Conservation (phyloP, 116 monocot species). For the Posidonia oceanica region DNA sequence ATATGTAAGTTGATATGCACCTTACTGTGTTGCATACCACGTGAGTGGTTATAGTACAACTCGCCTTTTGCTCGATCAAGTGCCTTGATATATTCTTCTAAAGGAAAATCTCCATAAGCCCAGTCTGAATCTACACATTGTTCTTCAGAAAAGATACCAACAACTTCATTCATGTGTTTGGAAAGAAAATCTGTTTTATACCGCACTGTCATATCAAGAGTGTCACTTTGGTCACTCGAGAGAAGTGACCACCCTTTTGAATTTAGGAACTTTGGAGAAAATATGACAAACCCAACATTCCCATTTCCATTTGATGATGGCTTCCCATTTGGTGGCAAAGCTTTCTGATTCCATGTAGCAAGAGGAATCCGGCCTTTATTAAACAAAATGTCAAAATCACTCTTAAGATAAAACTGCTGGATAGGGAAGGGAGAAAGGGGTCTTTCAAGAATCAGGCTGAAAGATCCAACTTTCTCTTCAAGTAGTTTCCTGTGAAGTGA, state of each 20-base stretch:
- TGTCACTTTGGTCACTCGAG: slow-evolving; percentile 22
- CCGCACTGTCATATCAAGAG: slow-evolving; percentile 8
- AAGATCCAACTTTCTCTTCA: slow-evolving; percentile 29
- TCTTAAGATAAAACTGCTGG: slow-evolving; percentile 47
- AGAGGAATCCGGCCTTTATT: slow-evolving; percentile 69
- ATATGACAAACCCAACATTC: slow-evolving; percentile 63
- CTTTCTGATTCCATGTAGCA: slow-evolving; percentile 51
- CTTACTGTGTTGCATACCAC: slow-evolving; percentile 90
- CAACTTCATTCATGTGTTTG: slow-evolving; percentile 39
- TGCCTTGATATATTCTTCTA: slow-evolving; percentile 92
- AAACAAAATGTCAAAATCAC: slow-evolving; percentile 40
- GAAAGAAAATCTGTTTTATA: slow-evolving; percentile 14
- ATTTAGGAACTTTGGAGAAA: slow-evolving; percentile 49
- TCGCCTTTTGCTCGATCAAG: slow-evolving; percentile 82
- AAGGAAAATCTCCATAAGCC: slow-evolving; percentile 63
- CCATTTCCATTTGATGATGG: slow-evolving; percentile 30
- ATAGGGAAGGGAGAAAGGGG: slow-evolving; percentile 75
- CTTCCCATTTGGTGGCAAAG: slow-evolving; percentile 31
- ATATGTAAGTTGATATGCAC: slow-evolving; percentile 12
- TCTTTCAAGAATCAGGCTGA: slow-evolving; percentile 71
- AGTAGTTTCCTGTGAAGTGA: slow-evolving; percentile 37
- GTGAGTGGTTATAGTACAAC: slow-evolving; percentile 71
- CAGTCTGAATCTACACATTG: slow-evolving; percentile 46
- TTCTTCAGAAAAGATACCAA: slow-evolving; percentile 58
- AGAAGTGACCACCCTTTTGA: slow-evolving; percentile 50